Percentiles rank a stretch among this genome's conserved stretches.
Conservation (phyloP, 2,329 filamentous ascomycete species). For the Cytospora schulzeri region DNA sequence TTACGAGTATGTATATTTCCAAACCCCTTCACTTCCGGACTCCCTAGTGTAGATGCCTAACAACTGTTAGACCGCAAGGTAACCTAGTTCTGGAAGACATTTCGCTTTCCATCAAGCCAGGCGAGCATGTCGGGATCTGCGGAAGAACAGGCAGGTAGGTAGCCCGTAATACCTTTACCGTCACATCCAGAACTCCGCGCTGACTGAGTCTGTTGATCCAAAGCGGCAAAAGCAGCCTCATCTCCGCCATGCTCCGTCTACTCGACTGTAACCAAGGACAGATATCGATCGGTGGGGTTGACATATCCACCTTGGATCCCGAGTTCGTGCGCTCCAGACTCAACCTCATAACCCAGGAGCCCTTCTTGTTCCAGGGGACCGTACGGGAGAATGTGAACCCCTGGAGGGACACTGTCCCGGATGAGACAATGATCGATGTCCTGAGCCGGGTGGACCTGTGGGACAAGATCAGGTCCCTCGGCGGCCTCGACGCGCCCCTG, state of each 20-base stretch:
- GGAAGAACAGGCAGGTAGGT: constrained; percentile 43
- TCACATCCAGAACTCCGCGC: too few species aligned
- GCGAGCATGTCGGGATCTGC: constrained; percentile 51
- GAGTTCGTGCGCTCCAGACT: constrained; percentile 45
- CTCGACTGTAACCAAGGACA: constrained; percentile 43
- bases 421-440: constrained; percentile 10
- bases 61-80: not conserved
- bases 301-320: constrained; percentile 43
- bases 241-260: constrained; percentile 47
- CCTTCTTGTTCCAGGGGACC: constrained; percentile 24
- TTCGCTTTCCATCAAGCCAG: constrained; percentile 45
- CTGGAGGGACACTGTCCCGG: constrained; percentile 31
- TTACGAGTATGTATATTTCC: not conserved
- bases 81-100: constrained; percentile 34
- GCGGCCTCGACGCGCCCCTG: constrained; percentile 2
- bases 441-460: constrained; percentile 10
- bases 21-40: not conserved
- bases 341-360: constrained; percentile 47
- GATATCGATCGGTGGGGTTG: constrained; percentile 45
- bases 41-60: not conserved
- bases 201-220: too few species aligned
- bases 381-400: not conserved
- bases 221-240: constrained; percentile 52
- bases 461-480: constrained; percentile 5
- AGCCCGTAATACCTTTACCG: too few species aligned